phyloP scores from a whole-genome alignment of 345 rosid genomes.

The Microcos paniculata region DNA sequence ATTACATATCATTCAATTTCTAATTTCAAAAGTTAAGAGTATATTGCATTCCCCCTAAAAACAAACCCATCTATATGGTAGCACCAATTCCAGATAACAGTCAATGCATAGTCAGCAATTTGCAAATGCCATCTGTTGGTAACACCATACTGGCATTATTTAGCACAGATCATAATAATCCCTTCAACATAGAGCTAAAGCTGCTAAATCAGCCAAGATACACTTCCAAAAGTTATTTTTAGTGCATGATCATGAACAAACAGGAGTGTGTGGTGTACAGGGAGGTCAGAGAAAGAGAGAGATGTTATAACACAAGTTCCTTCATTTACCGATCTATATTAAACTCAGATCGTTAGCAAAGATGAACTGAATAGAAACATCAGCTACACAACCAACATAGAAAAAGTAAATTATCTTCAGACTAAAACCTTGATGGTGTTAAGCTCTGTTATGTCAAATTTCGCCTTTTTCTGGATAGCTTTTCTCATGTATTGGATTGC shows the following conservation, averaged over 20 bases:
- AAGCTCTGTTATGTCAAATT: conserved; percentile 76
- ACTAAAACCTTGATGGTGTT: conserved; percentile 73
- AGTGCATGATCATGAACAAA: neutral
- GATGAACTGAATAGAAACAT: neutral
- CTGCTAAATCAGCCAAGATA: neutral
- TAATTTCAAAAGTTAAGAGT: neutral
- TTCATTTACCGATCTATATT: neutral
- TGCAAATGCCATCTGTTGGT: neutral
- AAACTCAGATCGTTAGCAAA: neutral
- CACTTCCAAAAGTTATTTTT: neutral
- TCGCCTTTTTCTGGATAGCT: conserved; percentile 79
- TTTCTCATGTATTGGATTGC: conserved; percentile 85
- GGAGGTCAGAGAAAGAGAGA: neutral
- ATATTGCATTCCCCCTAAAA: too few relatives aligned
- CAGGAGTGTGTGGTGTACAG: neutral
- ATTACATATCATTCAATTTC: conserved; percentile 1
- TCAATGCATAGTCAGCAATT: neutral
- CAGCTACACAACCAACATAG: neutral
- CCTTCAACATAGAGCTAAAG: neutral
- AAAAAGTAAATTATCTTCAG: conserved; percentile 3
- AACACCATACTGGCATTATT: neutral
- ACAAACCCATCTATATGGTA: neutral
- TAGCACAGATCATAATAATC: neutral
- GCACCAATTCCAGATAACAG: neutral
- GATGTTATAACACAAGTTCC: neutral